A percentile compares a stretch with the other conserved stretches of the same genome.
Evolutionary conservation across 1,139 yeast species (phyloP).

Genomic region (Suhomyces atakaporum): DNA sequence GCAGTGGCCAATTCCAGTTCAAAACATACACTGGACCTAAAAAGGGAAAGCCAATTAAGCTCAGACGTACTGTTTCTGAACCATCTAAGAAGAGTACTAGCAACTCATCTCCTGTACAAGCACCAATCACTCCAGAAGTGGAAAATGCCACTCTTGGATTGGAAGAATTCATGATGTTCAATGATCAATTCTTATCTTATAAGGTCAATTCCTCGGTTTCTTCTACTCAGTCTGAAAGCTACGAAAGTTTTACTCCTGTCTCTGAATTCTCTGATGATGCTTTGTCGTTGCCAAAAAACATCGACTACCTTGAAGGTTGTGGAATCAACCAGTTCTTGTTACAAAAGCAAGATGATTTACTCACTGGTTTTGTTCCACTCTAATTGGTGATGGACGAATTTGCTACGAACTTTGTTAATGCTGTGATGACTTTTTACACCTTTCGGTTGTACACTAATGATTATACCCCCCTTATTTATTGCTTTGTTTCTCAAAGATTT

Average conservation of each 20-base stretch:
- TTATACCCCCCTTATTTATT: slow-evolving; percentile 8
- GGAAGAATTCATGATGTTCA: slow-evolving; percentile 37
- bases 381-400: slow-evolving; percentile 10
- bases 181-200: slow-evolving; percentile 17
- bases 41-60: slow-evolving; percentile 23
- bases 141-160: slow-evolving; percentile 23
- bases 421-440: slow-evolving; percentile 7
- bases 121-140: slow-evolving; percentile 11
- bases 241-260: slow-evolving; percentile 23
- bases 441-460: slow-evolving; percentile 15
- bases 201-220: slow-evolving; percentile 11
- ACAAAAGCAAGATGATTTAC: slow-evolving; percentile 32
- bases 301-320: slow-evolving; percentile 18
- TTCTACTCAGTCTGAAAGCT: slow-evolving; percentile 4
- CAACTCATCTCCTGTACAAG: slow-evolving; percentile 9
- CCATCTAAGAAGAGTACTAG: slow-evolving; percentile 16
- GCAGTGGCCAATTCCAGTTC: slow-evolving; percentile 37
- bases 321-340: slow-evolving; percentile 28
- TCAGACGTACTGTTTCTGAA: slow-evolving; percentile 27
- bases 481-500: neutral
- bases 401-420: slow-evolving; percentile 3
- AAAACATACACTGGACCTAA: slow-evolving; percentile 42
- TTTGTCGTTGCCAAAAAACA: slow-evolving; percentile 13
- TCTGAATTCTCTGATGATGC: slow-evolving; percentile 29
- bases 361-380: slow-evolving; percentile 32